Evolutionary conservation across 345 rosid genomes (phyloP), one percentile per base, ranked within the genome.

Genomic region (Salix purpurea): DNA sequence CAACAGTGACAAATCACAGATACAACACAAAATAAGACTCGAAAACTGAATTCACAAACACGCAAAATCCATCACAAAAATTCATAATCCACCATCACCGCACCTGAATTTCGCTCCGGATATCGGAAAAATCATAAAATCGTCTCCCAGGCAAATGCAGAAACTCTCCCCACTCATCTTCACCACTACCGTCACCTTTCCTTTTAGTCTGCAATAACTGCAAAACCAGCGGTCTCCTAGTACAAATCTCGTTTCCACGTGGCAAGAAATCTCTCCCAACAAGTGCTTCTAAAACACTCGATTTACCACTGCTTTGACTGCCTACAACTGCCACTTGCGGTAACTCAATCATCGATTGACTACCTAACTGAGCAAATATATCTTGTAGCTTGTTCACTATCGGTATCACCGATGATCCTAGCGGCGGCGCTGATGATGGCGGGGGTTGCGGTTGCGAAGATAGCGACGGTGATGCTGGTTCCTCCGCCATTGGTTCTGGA

Each of bases 261-360:
- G 99, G 98, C 76, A 96, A 85, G 85, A 96, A 96, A 72, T 96
- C 98, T 8, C 99, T 90, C 52, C 99, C 99, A 36, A 96, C 99
- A 64, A 96, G 97, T 0, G 99, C 88, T 82, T 96, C 99, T 18
- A 96, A 91, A 28, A 96, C 99, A 87, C 98, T 94, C 21, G 98
- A 94, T 87, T 96, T 96, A 36, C 99, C 99, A 80, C 99, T 96
- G 83, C 98, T 94, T 85, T 96, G 99, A 81, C 97, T 94, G 0
- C 99, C 99, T 19, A 96, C 97, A 54, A 94, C 99, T 26, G 97
- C 97, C 69, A 96, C 99, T 83, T 96, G 99, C 79, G 99, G 99
- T 65, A 96, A 91, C 86, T 90, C 96, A 81, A 96, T 94, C 65
- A 92, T 86, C 48, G 97, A 91, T 70, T 94, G 97, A 81, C 89